These are phyloP conservation scores for Neurospora sp. DNA, from an alignment of 2,329 filamentous ascomycete genomes.

Conservation along the genomic window DNA sequence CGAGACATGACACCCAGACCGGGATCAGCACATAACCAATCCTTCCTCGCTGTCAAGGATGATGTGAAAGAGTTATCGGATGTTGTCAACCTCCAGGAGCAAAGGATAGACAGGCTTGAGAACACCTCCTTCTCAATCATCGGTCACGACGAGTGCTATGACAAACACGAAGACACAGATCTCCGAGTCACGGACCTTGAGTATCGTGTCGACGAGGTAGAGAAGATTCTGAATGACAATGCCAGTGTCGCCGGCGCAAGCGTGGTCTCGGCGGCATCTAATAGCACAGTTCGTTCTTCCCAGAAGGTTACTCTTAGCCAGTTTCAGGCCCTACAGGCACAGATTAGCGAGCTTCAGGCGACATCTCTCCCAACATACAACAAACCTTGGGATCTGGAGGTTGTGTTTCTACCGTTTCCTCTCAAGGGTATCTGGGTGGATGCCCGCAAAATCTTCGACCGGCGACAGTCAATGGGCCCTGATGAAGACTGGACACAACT, in stretches of 20 bases:
- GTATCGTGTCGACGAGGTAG: conserved; percentile 49
- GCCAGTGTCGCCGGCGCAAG: conserved; percentile 35
- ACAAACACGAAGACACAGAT: conserved; percentile 58
- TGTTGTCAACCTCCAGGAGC: conserved; percentile 50
- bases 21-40: conserved; percentile 6
- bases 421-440: conserved; percentile 47
- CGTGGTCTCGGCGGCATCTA: conserved; percentile 37
- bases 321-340: conserved; percentile 39
- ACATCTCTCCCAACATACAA: conserved; percentile 49
- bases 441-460: conserved; percentile 35
- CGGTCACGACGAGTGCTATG: conserved; percentile 59
- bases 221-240: conserved; percentile 41
- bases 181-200: conserved; percentile 62
- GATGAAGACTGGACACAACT: conserved; percentile 45
- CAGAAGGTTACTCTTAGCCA: conserved; percentile 39
- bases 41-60: conserved; percentile 1
- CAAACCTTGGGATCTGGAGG: conserved; percentile 65
- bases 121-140: conserved; percentile 57
- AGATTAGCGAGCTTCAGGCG: conserved; percentile 45
- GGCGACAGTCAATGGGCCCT: conserved; percentile 22
- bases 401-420: conserved; percentile 65
- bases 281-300: conserved; percentile 27
- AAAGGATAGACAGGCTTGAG: conserved; percentile 60
- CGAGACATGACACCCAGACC: conserved; percentile 9
- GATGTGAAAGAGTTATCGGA: conserved; percentile 37